phyloP scores from a whole-genome alignment of 257 asterid species.

The Agastache rugosa region DNA sequence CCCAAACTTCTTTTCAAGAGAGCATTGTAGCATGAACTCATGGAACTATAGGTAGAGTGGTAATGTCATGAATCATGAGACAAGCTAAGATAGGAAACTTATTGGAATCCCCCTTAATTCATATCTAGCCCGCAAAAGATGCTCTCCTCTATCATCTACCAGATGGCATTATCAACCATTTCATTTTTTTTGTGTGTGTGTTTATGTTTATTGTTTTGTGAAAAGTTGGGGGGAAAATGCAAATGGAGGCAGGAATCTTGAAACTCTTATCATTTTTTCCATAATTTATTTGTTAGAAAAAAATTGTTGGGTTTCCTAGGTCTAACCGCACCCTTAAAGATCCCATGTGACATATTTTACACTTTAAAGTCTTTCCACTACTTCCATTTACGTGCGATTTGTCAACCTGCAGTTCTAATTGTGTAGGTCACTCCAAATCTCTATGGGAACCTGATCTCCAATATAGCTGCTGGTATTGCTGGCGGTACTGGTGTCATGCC shows the following conservation, averaged over 20 bases:
- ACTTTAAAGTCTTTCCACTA: neutral
- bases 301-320: conserved; percentile 15
- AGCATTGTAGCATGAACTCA: neutral
- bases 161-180: neutral
- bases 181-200: neutral
- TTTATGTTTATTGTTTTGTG: neutral
- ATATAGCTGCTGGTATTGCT: conserved; percentile 97
- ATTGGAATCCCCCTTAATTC: neutral
- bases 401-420: conserved; percentile 4
- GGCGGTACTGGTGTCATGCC: no score
- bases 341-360: neutral
- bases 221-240: neutral
- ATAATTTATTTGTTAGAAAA: no score
- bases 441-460: conserved; percentile 90
- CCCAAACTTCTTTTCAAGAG: neutral
- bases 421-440: conserved; percentile 96
- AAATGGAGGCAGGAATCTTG: neutral
- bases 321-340: conserved; percentile 18
- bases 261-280: neutral
- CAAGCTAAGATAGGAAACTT: neutral
- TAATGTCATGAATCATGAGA: conserved; percentile 10
- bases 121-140: neutral
- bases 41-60: neutral
- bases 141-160: conserved; percentile 9
- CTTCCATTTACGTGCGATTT: conserved; percentile 8